A percentile compares a stretch with the other conserved stretches of the same genome.
phyloP scores from a whole-genome alignment of 805 yeast species.

The Metschnikowia lachancei region DNA sequence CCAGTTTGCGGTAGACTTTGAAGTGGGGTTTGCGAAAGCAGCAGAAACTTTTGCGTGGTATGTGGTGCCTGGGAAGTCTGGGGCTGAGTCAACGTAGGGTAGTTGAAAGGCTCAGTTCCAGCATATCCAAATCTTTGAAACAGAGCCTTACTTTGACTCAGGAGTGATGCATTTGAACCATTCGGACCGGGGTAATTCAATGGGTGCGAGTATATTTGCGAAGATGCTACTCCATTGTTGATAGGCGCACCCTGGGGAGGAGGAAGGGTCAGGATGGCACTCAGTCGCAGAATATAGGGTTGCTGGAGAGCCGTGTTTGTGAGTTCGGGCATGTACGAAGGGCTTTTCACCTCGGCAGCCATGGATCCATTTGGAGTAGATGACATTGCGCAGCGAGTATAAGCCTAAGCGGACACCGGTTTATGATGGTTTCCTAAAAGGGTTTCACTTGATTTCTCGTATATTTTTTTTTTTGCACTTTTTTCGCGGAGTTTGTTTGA shows the following conservation, averaged over 20 bases:
- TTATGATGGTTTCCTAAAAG: no score
- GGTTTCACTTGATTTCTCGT: no score
- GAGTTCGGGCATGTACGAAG: neutral
- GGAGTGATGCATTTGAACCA: neutral
- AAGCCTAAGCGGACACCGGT: no score
- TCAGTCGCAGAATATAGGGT: constrained; percentile 9
- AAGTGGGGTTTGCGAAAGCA: constrained; percentile 5
- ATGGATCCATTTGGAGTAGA: constrained; percentile 3
- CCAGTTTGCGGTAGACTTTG: constrained; percentile 9
- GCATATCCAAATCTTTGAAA: neutral
- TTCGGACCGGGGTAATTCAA: constrained; percentile 1
- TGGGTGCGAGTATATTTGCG: constrained; percentile 4
- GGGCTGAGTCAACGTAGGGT: constrained; percentile 5
- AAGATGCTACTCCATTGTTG: neutral
- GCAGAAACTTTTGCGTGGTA: neutral
- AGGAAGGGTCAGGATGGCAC: constrained; percentile 10
- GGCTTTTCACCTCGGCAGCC: constrained; percentile 1
- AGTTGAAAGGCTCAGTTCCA: constrained; percentile 5
- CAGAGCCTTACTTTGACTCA: neutral
- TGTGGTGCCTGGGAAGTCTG: neutral
- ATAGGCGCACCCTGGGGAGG: constrained; percentile 6
- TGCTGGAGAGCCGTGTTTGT: neutral
- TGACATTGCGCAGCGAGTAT: constrained; percentile 1
- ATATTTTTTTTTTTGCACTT: no score
- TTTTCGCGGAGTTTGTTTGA: no score